Percentiles rank a stretch among this genome's conserved stretches.
phyloP scores from a whole-genome alignment of 2,329 filamentous ascomycete genomes.

The Nothopassalora personata region DNA sequence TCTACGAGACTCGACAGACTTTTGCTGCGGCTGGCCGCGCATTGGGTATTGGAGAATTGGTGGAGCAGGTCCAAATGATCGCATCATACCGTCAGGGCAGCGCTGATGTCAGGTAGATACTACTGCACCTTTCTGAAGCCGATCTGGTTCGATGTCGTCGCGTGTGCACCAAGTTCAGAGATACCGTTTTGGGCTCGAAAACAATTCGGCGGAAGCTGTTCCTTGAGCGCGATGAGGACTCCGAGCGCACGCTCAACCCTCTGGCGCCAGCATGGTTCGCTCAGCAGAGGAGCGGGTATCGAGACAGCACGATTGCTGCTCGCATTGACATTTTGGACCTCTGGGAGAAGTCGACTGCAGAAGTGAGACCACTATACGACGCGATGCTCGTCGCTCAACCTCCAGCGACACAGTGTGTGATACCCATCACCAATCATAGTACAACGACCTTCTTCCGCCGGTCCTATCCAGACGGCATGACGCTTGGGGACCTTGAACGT shows the following conservation, averaged over 20 bases:
- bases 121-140: slow-evolving; percentile 6
- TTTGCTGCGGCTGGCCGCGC: slow-evolving; percentile 14
- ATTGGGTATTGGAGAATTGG: slow-evolving; percentile 18
- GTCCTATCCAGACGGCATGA: slow-evolving; percentile 21
- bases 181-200: slow-evolving; percentile 13
- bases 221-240: slow-evolving; percentile 11
- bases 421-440: slow-evolving; percentile 12
- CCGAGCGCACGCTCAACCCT: slow-evolving; percentile 12
- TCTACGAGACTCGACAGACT: background rate
- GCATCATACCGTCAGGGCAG: background rate
- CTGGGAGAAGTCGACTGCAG: slow-evolving; percentile 10
- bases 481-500: slow-evolving; percentile 16
- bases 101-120: slow-evolving; percentile 5
- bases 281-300: slow-evolving; percentile 14
- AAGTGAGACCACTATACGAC: slow-evolving; percentile 15
- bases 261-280: slow-evolving; percentile 16
- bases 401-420: slow-evolving; percentile 19
- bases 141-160: slow-evolving; percentile 17
- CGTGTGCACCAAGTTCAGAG: slow-evolving; percentile 14
- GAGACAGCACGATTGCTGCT: slow-evolving; percentile 18
- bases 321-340: slow-evolving; percentile 16
- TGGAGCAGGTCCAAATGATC: slow-evolving; percentile 6
- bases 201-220: slow-evolving; percentile 12
- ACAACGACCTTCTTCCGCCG: slow-evolving; percentile 16
- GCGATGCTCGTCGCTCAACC: slow-evolving; percentile 17